Evolutionary conservation across 352 stramenopile genomes (phyloP).

Genomic region (Phytophthora hybrid): DNA sequence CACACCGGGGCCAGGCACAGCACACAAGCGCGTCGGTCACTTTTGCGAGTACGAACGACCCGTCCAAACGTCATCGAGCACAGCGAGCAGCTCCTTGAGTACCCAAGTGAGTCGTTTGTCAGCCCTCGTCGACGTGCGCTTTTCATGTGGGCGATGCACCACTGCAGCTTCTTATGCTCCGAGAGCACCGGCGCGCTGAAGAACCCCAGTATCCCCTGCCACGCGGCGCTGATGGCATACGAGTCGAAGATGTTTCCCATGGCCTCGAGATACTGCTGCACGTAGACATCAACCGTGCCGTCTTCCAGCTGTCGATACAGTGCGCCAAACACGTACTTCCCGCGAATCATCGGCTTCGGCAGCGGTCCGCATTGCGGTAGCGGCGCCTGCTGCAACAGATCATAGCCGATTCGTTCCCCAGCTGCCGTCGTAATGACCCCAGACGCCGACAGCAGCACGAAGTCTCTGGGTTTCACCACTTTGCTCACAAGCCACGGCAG

Average conservation of each 20-base stretch:
- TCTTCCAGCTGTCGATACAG: constrained; percentile 44
- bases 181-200: constrained; percentile 29
- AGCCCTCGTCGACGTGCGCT: constrained; percentile 25
- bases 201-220: constrained; percentile 38
- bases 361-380: constrained; percentile 35
- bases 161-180: constrained; percentile 45
- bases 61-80: constrained; percentile 33
- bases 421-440: constrained; percentile 45
- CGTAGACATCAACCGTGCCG: constrained; percentile 44
- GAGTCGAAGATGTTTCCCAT: constrained; percentile 40
- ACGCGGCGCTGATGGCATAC: constrained; percentile 34
- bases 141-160: constrained; percentile 43
- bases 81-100: constrained; percentile 28
- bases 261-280: constrained; percentile 44
- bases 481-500: constrained; percentile 51
- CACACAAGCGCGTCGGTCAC: constrained; percentile 30
- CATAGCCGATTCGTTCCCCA: constrained; percentile 57
- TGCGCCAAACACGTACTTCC: constrained; percentile 42
- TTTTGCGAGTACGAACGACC: constrained; percentile 24
- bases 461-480: constrained; percentile 53
- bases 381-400: constrained; percentile 60
- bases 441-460: constrained; percentile 53
- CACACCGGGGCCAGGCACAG: constrained; percentile 38
- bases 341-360: constrained; percentile 40
- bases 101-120: constrained; percentile 18